A percentile compares a stretch with the other conserved stretches of the same genome.
Evolutionary conservation across 805 yeast genomes (phyloP).

Genomic region (Candida silvicultrix): DNA sequence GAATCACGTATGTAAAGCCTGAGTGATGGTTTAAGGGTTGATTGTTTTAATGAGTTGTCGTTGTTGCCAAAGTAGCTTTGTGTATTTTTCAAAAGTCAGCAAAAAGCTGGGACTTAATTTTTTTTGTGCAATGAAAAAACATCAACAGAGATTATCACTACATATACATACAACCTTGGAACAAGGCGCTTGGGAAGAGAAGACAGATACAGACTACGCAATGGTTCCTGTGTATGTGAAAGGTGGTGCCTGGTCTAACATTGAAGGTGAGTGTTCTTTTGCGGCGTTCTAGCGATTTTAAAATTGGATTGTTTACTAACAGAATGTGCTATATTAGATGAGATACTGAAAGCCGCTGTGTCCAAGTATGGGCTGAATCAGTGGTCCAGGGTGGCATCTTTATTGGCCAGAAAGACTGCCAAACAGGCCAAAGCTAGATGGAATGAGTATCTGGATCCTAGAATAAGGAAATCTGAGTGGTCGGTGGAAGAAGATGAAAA

Average conservation of each 20-base stretch:
- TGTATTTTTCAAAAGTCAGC: not conserved
- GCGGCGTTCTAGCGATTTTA: too few relatives aligned
- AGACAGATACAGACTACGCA: too few relatives aligned
- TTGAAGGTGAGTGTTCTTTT: slow-evolving; percentile 26
- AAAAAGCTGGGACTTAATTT: not conserved
- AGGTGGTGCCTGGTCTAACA: slow-evolving; percentile 88
- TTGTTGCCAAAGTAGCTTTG: not conserved
- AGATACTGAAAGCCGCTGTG: slow-evolving; percentile 83
- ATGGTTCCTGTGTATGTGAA: slow-evolving; percentile 67
- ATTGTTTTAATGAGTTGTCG: not conserved
- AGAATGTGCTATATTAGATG: slow-evolving; percentile 44
- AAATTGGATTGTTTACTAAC: slow-evolving; percentile 5
- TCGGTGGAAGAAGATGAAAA: slow-evolving; percentile 68
- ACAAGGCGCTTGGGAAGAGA: too few relatives aligned
- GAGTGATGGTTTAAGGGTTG: not conserved
- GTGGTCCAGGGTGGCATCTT: slow-evolving; percentile 89
- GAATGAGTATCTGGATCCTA: slow-evolving; percentile 83
- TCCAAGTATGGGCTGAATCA: slow-evolving; percentile 91
- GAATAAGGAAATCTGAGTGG: slow-evolving; percentile 62
- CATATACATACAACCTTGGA: too few relatives aligned
- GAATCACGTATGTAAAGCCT: not conserved
- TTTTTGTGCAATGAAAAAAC: not conserved
- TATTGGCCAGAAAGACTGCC: slow-evolving; percentile 79
- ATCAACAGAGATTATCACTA: not conserved
- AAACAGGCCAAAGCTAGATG: slow-evolving; percentile 91